Percentiles rank a stretch among this genome's conserved stretches.
These are phyloP conservation scores for Ministeria vibrans DNA, from an alignment of 78 protist genomes.

Conservation along the genomic window DNA sequence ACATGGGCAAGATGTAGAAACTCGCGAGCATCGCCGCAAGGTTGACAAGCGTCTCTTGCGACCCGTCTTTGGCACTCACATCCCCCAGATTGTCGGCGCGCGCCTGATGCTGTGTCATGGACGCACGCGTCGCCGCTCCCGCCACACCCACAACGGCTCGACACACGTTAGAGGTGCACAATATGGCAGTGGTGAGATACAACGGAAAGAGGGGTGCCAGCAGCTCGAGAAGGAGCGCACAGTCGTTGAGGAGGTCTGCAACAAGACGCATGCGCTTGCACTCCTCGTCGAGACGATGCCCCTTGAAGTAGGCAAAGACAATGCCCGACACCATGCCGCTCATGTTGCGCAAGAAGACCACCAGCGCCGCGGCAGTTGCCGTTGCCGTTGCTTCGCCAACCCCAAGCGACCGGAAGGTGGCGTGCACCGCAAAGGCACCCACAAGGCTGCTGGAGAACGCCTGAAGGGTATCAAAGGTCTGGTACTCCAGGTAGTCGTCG, in stretches of 20 bases:
- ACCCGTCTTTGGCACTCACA: slow-evolving; percentile 9
- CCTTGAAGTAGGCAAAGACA: slow-evolving; percentile 11
- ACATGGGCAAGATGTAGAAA: neutral
- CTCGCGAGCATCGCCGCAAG: neutral
- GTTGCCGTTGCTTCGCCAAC: slow-evolving; percentile 28
- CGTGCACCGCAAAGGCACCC: neutral
- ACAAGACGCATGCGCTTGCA: slow-evolving; percentile 19
- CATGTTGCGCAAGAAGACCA: slow-evolving; percentile 29
- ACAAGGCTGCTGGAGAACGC: slow-evolving; percentile 10
- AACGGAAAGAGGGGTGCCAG: slow-evolving; percentile 4
- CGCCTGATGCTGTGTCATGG: slow-evolving; percentile 30
- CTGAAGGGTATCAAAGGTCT: slow-evolving; percentile 2
- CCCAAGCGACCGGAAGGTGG: slow-evolving; percentile 14
- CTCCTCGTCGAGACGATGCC: neutral
- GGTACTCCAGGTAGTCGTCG: slow-evolving; percentile 42
- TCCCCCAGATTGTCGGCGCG: slow-evolving; percentile 10
- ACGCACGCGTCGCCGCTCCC: slow-evolving; percentile 50
- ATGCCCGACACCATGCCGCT: slow-evolving; percentile 21
- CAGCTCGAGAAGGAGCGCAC: slow-evolving; percentile 17
- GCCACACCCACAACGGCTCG: slow-evolving; percentile 41
- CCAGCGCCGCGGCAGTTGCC: slow-evolving; percentile 25
- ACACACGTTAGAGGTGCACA: slow-evolving; percentile 7
- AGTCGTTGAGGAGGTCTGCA: slow-evolving; percentile 39
- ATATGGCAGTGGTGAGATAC: neutral
- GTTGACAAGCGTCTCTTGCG: slow-evolving; percentile 6